Percentiles rank a stretch among this genome's conserved stretches.
Conservation (phyloP, 2,329 filamentous ascomycete species). For the Dryadomyces quercivorus region DNA sequence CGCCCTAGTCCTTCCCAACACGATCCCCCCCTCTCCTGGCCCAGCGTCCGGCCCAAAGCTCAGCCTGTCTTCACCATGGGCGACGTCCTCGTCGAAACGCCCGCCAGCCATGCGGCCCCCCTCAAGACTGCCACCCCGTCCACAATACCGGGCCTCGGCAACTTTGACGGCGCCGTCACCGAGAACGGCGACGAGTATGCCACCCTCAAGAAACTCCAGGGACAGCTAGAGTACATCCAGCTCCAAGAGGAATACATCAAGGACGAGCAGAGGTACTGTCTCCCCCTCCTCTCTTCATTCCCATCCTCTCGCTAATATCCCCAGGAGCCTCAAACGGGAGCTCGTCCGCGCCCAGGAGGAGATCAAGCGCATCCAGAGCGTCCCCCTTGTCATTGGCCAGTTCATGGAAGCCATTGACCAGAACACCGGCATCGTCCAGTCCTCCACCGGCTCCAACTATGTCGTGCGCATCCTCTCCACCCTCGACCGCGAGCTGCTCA, state of each 20-base stretch:
- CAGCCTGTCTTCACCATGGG: constrained; percentile 45
- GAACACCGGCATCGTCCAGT: constrained; percentile 98
- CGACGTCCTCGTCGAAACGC: constrained; percentile 75
- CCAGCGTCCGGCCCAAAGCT: no score
- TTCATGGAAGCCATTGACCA: constrained; percentile 99
- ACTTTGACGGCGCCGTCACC: constrained; percentile 68
- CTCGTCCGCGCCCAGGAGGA: constrained; percentile 95
- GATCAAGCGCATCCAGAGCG: constrained; percentile 98
- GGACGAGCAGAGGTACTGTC: constrained; percentile 77
- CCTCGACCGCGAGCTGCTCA: constrained; percentile 93
- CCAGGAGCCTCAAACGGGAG: constrained; percentile 78
- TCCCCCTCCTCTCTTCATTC: neutral
- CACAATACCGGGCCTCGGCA: constrained; percentile 80
- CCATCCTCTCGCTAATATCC: neutral
- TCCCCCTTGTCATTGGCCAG: constrained; percentile 93
- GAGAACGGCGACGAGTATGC: constrained; percentile 90
- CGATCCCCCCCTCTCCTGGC: no score
- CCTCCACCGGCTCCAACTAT: constrained; percentile 96
- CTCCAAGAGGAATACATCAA: constrained; percentile 99
- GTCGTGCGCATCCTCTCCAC: constrained; percentile 97
- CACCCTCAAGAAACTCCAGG: constrained; percentile 88
- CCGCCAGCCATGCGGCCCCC: constrained; percentile 58
- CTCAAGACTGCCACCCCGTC: constrained; percentile 72
- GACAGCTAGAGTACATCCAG: constrained; percentile 96
- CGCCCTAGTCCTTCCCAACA: neutral